Percentiles rank a stretch among this genome's conserved stretches.
Conservation (phyloP, 345 rosid genomes). For the Syzygium oleosum region DNA sequence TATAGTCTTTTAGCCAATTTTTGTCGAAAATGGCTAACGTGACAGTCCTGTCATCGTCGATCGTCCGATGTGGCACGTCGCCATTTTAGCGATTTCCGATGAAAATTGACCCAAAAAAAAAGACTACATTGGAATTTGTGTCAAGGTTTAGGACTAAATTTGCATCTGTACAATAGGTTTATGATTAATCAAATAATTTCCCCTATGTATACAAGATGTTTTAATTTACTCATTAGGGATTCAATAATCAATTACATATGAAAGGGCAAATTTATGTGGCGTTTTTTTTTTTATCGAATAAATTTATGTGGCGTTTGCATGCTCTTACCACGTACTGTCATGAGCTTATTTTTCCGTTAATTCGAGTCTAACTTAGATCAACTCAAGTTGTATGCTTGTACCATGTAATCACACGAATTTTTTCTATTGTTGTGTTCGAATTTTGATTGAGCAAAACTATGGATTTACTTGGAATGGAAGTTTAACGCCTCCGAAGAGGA, state of each 20-base stretch:
- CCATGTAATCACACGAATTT: not conserved
- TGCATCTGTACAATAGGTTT: fast-evolving
- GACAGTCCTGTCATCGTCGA: too few relatives aligned
- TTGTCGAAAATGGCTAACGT: too few relatives aligned
- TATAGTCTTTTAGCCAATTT: too few relatives aligned
- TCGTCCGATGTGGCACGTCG: too few relatives aligned
- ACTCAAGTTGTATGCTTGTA: not conserved
- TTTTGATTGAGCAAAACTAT: not conserved
- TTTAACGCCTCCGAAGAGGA: not conserved
- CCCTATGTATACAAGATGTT: not conserved
- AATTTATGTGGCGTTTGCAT: not conserved
- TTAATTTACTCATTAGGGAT: not conserved
- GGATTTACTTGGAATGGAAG: not conserved
- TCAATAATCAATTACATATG: not conserved
- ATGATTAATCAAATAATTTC: not conserved
- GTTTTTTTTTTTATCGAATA: too few relatives aligned
- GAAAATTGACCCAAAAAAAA: too few relatives aligned
- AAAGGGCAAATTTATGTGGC: not conserved
- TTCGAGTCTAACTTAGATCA: not conserved
- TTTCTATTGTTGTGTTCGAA: not conserved
- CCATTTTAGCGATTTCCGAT: too few relatives aligned
- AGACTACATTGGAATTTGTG: not conserved
- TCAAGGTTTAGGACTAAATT: not conserved
- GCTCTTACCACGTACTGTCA: not conserved
- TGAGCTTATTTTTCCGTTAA: too few relatives aligned